Percentiles rank a stretch among this genome's conserved stretches.
Conservation (phyloP, 306 rosid genomes). For the Prunus davidiana region DNA sequence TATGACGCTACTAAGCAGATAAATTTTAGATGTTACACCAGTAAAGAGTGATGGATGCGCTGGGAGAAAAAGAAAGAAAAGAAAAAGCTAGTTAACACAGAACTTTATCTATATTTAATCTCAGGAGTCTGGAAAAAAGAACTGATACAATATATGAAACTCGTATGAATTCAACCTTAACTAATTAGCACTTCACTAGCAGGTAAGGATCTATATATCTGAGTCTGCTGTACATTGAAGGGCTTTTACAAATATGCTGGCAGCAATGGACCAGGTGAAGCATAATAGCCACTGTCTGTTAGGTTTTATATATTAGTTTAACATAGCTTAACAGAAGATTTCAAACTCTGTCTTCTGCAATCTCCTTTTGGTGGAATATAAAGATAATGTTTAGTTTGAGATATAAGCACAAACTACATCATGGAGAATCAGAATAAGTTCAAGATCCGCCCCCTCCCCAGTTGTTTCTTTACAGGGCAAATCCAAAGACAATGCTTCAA, state of each 20-base stretch:
- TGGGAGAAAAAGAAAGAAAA: background rate
- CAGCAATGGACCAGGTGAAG: conserved; percentile 1
- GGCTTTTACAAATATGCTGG: conserved; percentile 15
- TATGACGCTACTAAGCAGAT: too few species aligned
- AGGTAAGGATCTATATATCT: background rate
- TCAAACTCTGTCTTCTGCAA: background rate
- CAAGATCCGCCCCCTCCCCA: background rate
- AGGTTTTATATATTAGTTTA: background rate
- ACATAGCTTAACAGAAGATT: background rate
- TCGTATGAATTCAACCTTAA: background rate
- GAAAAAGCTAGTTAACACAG: too few species aligned
- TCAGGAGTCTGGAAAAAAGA: background rate
- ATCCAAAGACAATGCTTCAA: background rate
- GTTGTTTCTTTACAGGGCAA: background rate
- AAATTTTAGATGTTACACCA: background rate
- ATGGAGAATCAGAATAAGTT: background rate
- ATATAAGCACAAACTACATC: background rate
- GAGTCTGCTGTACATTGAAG: background rate
- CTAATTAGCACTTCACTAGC: background rate
- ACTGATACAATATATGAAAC: conserved; percentile 1
- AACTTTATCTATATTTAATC: background rate
- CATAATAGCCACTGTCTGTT: background rate
- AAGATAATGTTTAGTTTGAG: background rate
- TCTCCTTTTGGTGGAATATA: background rate
- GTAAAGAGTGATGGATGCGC: background rate